phyloP scores from a whole-genome alignment of 169 alveolate species.

The Ichthyophthirius multifiliis region DNA sequence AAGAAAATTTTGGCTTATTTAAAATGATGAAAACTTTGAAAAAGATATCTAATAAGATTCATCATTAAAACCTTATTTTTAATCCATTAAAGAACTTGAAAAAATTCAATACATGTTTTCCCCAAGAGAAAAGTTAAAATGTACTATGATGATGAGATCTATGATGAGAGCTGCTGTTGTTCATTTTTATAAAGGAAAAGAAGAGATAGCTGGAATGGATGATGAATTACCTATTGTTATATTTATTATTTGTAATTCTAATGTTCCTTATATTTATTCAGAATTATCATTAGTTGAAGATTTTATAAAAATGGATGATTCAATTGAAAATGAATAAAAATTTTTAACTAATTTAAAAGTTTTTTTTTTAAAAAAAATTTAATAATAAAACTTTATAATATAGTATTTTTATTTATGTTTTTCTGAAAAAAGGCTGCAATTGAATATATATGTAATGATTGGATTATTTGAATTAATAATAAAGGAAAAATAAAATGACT shows the following conservation, averaged over 20 bases:
- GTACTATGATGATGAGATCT: constrained; percentile 33
- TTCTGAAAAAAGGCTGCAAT: no score
- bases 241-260: neutral
- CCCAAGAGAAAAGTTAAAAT: constrained; percentile 42
- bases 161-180: constrained; percentile 19
- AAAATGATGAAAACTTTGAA: neutral
- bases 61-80: neutral
- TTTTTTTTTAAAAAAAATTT: no score
- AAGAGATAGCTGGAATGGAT: constrained; percentile 12
- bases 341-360: neutral
- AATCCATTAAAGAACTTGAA: constrained; percentile 26
- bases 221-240: constrained; percentile 17
- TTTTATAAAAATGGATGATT: neutral
- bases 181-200: constrained; percentile 3
- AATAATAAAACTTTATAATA: no score
- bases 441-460: no score
- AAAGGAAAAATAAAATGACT: no score
- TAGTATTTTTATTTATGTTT: no score
- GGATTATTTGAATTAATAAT: no score
- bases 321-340: neutral
- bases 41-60: neutral
- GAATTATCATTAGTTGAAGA: neutral
- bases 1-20: neutral
- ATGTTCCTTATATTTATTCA: neutral
- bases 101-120: constrained; percentile 3